Conservation (phyloP, 2,329 filamentous ascomycete species). For the Ophidiomyces ophidiicola region DNA sequence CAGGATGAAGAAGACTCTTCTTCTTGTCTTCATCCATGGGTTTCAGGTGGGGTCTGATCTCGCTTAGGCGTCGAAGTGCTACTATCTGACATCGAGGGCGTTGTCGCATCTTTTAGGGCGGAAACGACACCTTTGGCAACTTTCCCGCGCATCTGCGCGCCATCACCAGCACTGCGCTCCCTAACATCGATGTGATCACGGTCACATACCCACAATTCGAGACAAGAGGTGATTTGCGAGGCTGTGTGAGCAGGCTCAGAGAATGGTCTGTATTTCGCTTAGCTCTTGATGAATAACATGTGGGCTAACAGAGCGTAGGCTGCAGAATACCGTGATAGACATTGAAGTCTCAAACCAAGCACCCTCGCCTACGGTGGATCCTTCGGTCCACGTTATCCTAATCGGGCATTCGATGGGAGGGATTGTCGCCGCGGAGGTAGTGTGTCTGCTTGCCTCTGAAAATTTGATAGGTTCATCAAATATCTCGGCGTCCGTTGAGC, state of each 20-base stretch:
- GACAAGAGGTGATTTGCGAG: constrained; percentile 37
- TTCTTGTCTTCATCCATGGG: constrained; percentile 38
- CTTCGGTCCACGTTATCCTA: constrained; percentile 68
- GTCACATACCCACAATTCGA: constrained; percentile 40
- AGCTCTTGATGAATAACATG: not conserved
- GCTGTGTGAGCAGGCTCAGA: constrained; percentile 35
- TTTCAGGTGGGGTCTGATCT: constrained; percentile 36
- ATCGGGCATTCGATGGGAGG: constrained; percentile 86
- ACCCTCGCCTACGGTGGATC: constrained; percentile 72
- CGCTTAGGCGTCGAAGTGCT: too few species aligned
- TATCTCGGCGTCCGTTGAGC: constrained; percentile 21
- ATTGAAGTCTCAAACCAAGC: constrained; percentile 73
- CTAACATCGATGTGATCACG: constrained; percentile 31
- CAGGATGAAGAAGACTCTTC: constrained; percentile 35
- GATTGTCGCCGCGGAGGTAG: constrained; percentile 82
- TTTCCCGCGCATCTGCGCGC: constrained; percentile 36
- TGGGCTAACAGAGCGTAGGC: constrained; percentile 44
- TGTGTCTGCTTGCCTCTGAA: constrained; percentile 62
- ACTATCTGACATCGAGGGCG: too few species aligned
- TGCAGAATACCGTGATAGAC: constrained; percentile 86
- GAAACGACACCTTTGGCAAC: constrained; percentile 37
- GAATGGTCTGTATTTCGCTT: constrained; percentile 32
- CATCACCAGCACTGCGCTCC: constrained; percentile 33
- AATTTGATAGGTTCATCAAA: constrained; percentile 36
- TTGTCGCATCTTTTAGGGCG: constrained; percentile 35